Conservation (phyloP, 192 early-diverging fungal genomes). For the Coemansia javaensis region DNA sequence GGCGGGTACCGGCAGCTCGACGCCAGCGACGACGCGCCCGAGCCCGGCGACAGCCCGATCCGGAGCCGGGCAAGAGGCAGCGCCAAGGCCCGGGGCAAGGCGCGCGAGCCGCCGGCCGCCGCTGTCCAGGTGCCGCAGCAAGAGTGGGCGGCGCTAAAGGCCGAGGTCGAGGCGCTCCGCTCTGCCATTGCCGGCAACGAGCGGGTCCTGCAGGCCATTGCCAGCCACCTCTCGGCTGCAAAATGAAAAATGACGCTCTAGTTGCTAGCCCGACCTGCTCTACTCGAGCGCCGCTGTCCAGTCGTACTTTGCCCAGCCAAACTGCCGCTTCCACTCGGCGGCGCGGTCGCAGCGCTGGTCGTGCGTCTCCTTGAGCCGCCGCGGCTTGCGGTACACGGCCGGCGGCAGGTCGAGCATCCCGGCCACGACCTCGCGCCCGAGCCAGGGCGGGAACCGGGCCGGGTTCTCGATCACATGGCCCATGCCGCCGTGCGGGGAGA, state of each 20-base stretch:
- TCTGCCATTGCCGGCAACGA: slow-evolving; percentile 12
- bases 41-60: neutral
- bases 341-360: slow-evolving; percentile 48
- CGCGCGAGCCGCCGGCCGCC: neutral
- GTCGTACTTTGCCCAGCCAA: slow-evolving; percentile 73
- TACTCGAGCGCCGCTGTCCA: slow-evolving; percentile 64
- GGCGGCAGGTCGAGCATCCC: slow-evolving; percentile 79
- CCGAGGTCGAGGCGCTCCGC: slow-evolving; percentile 31
- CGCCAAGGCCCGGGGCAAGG: slow-evolving; percentile 23
- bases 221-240: slow-evolving; percentile 12
- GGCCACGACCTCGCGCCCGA: slow-evolving; percentile 83
- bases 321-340: slow-evolving; percentile 52
- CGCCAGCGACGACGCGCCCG: neutral
- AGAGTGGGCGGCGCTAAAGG: slow-evolving; percentile 38
- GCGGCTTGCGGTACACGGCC: slow-evolving; percentile 67
- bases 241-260: no score
- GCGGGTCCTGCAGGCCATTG: slow-evolving; percentile 30
- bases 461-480: slow-evolving; percentile 95
- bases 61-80: neutral
- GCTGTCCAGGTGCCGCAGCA: slow-evolving; percentile 12
- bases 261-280: no score
- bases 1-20: slow-evolving; percentile 6
- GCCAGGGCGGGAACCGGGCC: slow-evolving; percentile 75
- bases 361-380: slow-evolving; percentile 48
- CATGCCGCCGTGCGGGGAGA: slow-evolving; percentile 77